A percentile compares a stretch with the other conserved stretches of the same genome.
phyloP scores from a whole-genome alignment of 192 early-diverging fungal species.

The Coemansia sp. region DNA sequence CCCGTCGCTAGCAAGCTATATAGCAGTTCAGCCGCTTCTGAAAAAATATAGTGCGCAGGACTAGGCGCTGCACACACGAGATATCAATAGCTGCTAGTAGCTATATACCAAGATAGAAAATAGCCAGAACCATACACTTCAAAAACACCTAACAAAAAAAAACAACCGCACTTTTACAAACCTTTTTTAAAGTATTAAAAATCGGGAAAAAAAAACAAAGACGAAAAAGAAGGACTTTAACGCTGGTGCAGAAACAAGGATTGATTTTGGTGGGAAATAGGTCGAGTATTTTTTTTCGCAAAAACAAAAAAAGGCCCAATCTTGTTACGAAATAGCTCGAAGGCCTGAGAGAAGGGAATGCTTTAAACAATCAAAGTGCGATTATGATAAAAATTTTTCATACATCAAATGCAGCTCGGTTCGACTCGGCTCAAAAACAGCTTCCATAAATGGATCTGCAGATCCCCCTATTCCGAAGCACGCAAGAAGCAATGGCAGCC shows the following conservation, averaged over 20 bases:
- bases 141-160: neutral
- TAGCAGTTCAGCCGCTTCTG: too few relatives aligned
- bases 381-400: constrained; percentile 8
- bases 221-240: constrained; percentile 1
- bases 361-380: neutral
- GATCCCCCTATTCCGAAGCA: constrained; percentile 7
- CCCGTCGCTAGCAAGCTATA: too few relatives aligned
- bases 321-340: neutral
- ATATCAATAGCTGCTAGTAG: neutral
- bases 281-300: neutral
- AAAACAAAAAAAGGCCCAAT: neutral
- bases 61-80: neutral
- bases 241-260: neutral
- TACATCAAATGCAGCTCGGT: neutral
- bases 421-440: constrained; percentile 2
- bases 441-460: neutral
- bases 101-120: too few relatives aligned
- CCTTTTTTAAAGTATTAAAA: constrained; percentile 7
- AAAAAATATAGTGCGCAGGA: too few relatives aligned
- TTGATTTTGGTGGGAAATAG: neutral
- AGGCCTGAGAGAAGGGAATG: neutral
- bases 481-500: neutral
- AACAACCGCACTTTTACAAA: neutral
- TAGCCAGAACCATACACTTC: too few relatives aligned
- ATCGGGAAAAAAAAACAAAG: neutral